These are phyloP conservation scores for Cyclocybe cylindracea DNA, from an alignment of 768 basidiomycete genomes.

Conservation along the genomic window DNA sequence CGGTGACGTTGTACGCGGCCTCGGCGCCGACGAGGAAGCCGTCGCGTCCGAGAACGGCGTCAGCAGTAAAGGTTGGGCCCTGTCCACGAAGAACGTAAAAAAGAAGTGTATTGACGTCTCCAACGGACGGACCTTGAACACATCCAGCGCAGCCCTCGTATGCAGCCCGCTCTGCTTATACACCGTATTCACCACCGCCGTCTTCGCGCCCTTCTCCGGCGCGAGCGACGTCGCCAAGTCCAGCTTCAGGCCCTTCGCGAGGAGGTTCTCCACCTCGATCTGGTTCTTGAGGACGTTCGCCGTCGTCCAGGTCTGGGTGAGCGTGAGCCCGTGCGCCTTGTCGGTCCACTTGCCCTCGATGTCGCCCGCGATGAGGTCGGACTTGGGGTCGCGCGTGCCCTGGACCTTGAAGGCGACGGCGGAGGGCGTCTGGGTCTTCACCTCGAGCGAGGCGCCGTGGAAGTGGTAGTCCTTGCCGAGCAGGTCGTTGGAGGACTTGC, in stretches of 20 bases:
- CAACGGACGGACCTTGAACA: conserved; percentile 82
- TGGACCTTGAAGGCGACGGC: conserved; percentile 93
- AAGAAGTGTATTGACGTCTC: conserved; percentile 7
- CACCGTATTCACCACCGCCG: conserved; percentile 76
- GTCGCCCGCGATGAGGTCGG: conserved; percentile 78
- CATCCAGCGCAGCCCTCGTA: conserved; percentile 85
- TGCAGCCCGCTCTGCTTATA: conserved; percentile 98
- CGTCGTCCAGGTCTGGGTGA: conserved; percentile 97
- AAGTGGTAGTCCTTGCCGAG: conserved; percentile 92
- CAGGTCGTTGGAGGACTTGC: conserved; percentile 96
- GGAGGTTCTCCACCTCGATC: conserved; percentile 94
- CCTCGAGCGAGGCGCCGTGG: conserved; percentile 70
- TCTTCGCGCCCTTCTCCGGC: conserved; percentile 86
- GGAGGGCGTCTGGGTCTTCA: conserved; percentile 88
- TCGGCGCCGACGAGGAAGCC: conserved; percentile 97
- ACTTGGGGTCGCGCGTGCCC: conserved; percentile 77
- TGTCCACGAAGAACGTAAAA: conserved; percentile 26
- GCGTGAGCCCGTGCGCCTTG: conserved; percentile 87
- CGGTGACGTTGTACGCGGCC: conserved; percentile 94
- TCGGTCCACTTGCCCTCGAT: conserved; percentile 95
- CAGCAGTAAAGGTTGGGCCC: conserved; percentile 98
- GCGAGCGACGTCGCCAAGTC: conserved; percentile 82
- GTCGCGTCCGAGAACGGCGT: conserved; percentile 93
- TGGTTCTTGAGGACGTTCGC: conserved; percentile 88
- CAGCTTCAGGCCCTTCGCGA: conserved; percentile 97